A percentile compares a stretch with the other conserved stretches of the same genome.
Conservation (phyloP, 1,139 yeast species). For the Taphrina confusa region DNA sequence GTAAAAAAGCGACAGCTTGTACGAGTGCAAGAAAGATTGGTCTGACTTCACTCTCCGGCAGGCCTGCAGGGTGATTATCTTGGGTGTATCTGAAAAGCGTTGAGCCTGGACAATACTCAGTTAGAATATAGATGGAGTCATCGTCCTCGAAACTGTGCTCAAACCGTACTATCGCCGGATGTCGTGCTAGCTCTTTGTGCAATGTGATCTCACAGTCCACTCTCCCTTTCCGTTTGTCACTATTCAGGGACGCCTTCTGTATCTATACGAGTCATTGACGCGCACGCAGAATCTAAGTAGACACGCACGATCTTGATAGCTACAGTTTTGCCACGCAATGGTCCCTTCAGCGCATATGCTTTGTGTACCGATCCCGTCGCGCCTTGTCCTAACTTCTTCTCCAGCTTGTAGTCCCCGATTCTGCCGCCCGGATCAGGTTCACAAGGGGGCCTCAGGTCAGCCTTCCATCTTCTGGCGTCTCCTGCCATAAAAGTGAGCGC, state of each 20-base stretch:
- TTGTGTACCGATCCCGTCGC: constrained; percentile 36
- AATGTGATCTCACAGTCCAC: constrained; percentile 33
- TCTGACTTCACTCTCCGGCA: constrained; percentile 43
- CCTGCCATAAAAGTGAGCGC: neutral
- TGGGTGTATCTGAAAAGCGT: constrained; percentile 52
- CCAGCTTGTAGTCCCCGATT: constrained; percentile 28
- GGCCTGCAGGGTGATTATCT: constrained; percentile 26
- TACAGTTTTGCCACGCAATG: constrained; percentile 10
- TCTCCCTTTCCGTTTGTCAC: constrained; percentile 30
- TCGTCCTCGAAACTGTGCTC: constrained; percentile 95
- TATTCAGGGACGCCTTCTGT: constrained; percentile 26
- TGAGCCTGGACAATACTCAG: constrained; percentile 86
- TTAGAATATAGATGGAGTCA: constrained; percentile 82
- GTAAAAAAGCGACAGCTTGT: constrained; percentile 72
- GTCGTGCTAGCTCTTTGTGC: constrained; percentile 45
- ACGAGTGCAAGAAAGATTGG: constrained; percentile 70
- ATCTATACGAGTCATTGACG: constrained; percentile 13
- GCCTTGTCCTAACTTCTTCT: constrained; percentile 36
- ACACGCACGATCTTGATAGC: constrained; percentile 34
- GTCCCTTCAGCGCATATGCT: constrained; percentile 32
- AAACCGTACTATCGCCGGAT: constrained; percentile 85
- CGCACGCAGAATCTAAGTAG: neutral
- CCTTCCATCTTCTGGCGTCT: constrained; percentile 4
- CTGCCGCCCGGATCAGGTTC: constrained; percentile 18
- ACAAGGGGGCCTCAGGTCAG: neutral